Evolutionary conservation across 208 protist genomes (phyloP), one percentile per base, ranked within the genome.

Genomic region (Wallacemonas rigidus): DNA sequence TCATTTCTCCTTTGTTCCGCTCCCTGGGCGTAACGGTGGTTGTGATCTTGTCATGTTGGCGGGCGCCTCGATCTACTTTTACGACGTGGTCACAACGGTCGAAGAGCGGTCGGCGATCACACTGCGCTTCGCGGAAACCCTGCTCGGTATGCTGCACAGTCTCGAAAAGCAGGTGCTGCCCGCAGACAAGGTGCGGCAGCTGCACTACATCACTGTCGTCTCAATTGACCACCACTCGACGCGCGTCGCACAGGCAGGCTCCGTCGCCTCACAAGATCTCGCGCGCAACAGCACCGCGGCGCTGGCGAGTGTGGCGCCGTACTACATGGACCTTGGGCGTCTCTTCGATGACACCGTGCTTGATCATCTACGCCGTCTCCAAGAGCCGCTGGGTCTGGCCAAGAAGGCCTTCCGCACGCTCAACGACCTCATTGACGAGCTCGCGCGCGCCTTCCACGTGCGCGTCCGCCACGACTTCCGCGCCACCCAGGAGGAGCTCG

Each of bases 41-140:
- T 95, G 90, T 77, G 90, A 95, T 67, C 84, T 95, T 1, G 90
- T 95, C 38, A 89, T 79, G 48, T 58, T 95, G 41, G 74, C 82
- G 38, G 88, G 86, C 5, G 67, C 81, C 47, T 90, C 87, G n/a
- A 68, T 95, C 36, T 79, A 74, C 14, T 64, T 93, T 6, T 95
- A 93, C 76, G 87, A 93, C 71, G 72, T 95, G 44, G 82, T 92
- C n/a, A 89, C 81, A 0, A 81, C 76, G 3, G 45, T 67, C n/a
- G 81, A 83, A 60, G 84, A 86, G 69, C 77, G 89, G 26, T 56
- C 71, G 41, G 64, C 81, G 44, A 76, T 86, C 14, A 78, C 76
- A 26, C 79, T 76, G 4, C 82, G 90, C 48, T 85, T 93, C 63
- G 90, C 90, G 26, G 87, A 95, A 71, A 79, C 83, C n/a, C 76